Conservation (phyloP, 768 basidiomycete genomes). For the Boletus tylopilopsis region DNA sequence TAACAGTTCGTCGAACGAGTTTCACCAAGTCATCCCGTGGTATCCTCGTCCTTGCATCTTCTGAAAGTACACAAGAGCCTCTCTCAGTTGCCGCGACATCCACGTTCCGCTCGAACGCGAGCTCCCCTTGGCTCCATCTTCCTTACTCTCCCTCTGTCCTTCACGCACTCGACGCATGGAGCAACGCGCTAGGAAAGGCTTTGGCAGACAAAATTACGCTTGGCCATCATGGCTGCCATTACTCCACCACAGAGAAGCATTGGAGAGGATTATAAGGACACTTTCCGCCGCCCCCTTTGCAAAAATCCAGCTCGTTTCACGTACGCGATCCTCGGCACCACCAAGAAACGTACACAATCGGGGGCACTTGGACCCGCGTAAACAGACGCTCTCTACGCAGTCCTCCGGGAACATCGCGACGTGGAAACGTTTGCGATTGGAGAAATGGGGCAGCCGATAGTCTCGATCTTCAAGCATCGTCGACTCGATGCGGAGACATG, state of each 20-base stretch:
- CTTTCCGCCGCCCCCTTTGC: neutral
- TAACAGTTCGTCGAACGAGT: neutral
- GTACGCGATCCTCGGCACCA: conserved; percentile 14
- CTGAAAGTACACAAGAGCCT: conserved; percentile 5
- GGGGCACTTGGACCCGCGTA: conserved; percentile 7
- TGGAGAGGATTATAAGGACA: conserved; percentile 1
- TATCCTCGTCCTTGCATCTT: conserved; percentile 13
- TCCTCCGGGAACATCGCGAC: conserved; percentile 9
- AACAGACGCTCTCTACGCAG: conserved; percentile 6
- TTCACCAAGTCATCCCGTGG: conserved; percentile 7
- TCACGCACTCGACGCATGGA: conserved; percentile 25
- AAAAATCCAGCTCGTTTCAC: conserved; percentile 8
- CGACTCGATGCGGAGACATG: neutral
- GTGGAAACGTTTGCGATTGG: conserved; percentile 15
- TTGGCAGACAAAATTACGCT: conserved; percentile 14
- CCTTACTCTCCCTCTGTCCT: conserved; percentile 16
- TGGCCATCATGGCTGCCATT: conserved; percentile 4
- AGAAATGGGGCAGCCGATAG: neutral
- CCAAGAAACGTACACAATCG: conserved; percentile 13
- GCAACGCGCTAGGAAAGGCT: conserved; percentile 16
- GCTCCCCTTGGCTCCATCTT: conserved; percentile 11
- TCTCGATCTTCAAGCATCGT: neutral
- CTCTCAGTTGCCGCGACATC: neutral
- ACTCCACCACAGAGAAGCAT: conserved; percentile 20
- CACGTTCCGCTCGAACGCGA: conserved; percentile 15